phyloP scores from a whole-genome alignment of 2,329 filamentous ascomycete genomes.

The Corniculantispora saksenae region DNA sequence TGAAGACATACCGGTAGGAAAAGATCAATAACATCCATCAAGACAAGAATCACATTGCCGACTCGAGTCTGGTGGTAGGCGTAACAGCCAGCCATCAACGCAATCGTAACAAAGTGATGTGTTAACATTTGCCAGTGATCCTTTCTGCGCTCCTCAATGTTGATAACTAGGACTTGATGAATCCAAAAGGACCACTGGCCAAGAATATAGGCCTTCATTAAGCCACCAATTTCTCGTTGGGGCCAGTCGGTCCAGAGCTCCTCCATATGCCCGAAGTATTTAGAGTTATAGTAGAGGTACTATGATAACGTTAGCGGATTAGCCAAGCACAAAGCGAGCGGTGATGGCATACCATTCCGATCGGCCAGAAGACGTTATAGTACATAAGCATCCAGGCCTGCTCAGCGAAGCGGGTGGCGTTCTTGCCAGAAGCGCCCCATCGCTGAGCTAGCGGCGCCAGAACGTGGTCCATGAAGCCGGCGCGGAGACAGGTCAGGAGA shows the following conservation, averaged over 20 bases:
- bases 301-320: constrained; percentile 37
- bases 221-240: constrained; percentile 67
- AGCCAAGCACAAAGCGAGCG: too few species aligned
- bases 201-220: constrained; percentile 87
- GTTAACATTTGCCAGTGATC: constrained; percentile 95
- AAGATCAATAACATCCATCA: constrained; percentile 93
- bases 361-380: constrained; percentile 76
- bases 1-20: constrained; percentile 70
- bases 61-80: constrained; percentile 84
- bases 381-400: constrained; percentile 91
- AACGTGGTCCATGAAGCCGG: constrained; percentile 82
- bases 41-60: constrained; percentile 81
- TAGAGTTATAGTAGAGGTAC: constrained; percentile 78
- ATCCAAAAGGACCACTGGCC: constrained; percentile 90
- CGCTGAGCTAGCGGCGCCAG: constrained; percentile 74
- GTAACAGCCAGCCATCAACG: constrained; percentile 79
- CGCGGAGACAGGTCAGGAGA: constrained; percentile 83
- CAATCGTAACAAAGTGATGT: constrained; percentile 87
- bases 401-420: constrained; percentile 85
- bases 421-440: constrained; percentile 72
- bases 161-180: constrained; percentile 89
- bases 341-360: constrained; percentile 78
- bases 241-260: constrained; percentile 88
- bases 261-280: constrained; percentile 74
- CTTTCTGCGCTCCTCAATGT: constrained; percentile 91